Conservation (phyloP, 23 red algal species). For the Gracilaria caudata region DNA sequence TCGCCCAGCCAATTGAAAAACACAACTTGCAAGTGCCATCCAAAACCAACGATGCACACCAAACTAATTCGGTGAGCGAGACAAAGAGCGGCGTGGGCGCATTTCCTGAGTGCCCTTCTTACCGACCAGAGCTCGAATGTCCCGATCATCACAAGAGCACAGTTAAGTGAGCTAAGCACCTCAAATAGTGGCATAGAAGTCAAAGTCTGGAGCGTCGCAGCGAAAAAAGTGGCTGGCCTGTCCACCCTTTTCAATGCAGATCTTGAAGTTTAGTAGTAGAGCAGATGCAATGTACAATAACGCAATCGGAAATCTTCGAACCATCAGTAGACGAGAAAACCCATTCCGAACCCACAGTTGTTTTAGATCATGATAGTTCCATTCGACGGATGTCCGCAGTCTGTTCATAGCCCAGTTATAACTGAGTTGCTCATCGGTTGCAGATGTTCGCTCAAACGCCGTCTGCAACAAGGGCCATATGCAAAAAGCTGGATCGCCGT, state of each 20-base stretch:
- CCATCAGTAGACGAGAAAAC: background rate
- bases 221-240: background rate
- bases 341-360: background rate
- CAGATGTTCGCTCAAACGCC: background rate
- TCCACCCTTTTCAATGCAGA: background rate
- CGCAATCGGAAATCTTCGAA: background rate
- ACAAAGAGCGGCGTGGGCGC: too few relatives aligned
- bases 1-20: too few relatives aligned
- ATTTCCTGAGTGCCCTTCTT: too few relatives aligned
- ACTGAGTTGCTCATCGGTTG: background rate
- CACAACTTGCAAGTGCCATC: too few relatives aligned
- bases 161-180: too few relatives aligned
- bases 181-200: background rate
- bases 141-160: too few relatives aligned
- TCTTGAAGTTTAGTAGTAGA: background rate
- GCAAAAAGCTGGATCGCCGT: slow-evolving; percentile 1
- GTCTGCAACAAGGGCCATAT: slow-evolving; percentile 4
- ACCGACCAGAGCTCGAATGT: too few relatives aligned
- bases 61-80: too few relatives aligned
- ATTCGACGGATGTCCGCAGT: background rate
- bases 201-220: background rate
- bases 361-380: slow-evolving; percentile 15
- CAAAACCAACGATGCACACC: too few relatives aligned
- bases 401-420: slow-evolving; percentile 6
- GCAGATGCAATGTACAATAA: background rate